Evolutionary conservation across 2,329 filamentous ascomycete species (phyloP), one percentile per base, ranked within the genome.

Genomic region (Trichothecium roseum): DNA sequence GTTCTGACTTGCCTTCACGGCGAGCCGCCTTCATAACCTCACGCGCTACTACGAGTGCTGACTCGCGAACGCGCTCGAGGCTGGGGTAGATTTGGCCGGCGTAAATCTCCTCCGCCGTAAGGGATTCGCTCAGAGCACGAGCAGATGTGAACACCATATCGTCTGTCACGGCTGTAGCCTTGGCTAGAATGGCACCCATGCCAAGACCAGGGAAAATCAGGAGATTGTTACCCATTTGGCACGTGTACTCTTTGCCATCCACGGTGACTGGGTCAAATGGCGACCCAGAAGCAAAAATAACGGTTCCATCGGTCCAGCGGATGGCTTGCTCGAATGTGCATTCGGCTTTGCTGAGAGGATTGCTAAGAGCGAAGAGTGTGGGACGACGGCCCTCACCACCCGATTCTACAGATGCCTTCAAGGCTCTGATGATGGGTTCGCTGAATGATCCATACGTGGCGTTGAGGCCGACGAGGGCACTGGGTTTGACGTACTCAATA

Each of bases 141-240:
- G 86, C 91, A 22, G 88, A 89, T 34, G 84, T 87, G 65, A 96
- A 96, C 53, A 98, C 87, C 91, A 98, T 98, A 59, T 81, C 77
- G 57, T 95, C 85, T 5, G 89, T 96, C 46, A 96, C 72, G 48
- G 78, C 78, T 45, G 84, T 79, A 10, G 87, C 75, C 69, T 95
- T 93, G 63, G 81, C 80, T 33, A 96, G 74, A 54, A 96, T 95
- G 45, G 89, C 84, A 41, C 88, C 91, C 20, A 96, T 78, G 38
- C 91, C 91, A 40, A 96, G 83, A 52, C 89, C 91, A 1, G 91
- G 91, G 78, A 98, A 98, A 42, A 98, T 84, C 56, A 95, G 95
- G 67, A 80, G 74, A 50, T 81, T 81, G 72, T 88, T 88, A 45
- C 89, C 88, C 66, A 86, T 81, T 61, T 84, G 85, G 37, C 82